Percentiles rank a stretch among this genome's conserved stretches.
Evolutionary conservation across 2,329 filamentous ascomycete genomes (phyloP).

Genomic region (Pestalotiopsis sp.): DNA sequence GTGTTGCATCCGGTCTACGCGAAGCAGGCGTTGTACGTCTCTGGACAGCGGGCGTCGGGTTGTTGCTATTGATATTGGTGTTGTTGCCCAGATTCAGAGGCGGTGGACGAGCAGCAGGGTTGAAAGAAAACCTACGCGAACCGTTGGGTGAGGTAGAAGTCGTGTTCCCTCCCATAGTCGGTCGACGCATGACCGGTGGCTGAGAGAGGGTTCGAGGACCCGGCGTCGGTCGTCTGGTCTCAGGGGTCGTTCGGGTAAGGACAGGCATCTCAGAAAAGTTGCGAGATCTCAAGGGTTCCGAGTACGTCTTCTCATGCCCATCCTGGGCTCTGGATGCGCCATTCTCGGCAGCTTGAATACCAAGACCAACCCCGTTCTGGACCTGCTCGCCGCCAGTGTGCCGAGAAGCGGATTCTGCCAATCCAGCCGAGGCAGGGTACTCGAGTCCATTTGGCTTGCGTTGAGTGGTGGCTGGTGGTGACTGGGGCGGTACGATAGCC

Average conservation of each 20-base stretch:
- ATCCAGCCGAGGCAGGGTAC: conserved; percentile 37
- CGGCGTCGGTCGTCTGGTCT: conserved; percentile 33
- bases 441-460: conserved; percentile 33
- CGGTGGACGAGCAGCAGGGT: conserved; percentile 42
- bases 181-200: conserved; percentile 46
- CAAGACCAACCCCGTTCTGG: conserved; percentile 15
- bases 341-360: conserved; percentile 27
- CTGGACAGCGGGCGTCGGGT: neutral
- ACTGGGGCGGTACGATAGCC: conserved; percentile 37
- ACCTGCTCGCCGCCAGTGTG: conserved; percentile 34
- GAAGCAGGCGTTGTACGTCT: conserved; percentile 11
- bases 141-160: conserved; percentile 30
- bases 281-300: conserved; percentile 7
- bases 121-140: conserved; percentile 51
- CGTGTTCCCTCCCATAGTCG: conserved; percentile 27
- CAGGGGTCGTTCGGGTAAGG: conserved; percentile 23
- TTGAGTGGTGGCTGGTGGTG: conserved; percentile 5
- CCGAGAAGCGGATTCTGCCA: conserved; percentile 33
- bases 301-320: conserved; percentile 16
- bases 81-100: conserved; percentile 43
- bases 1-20: conserved; percentile 17
- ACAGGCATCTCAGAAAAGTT: conserved; percentile 11
- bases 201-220: conserved; percentile 51
- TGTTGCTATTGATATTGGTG: conserved; percentile 14
- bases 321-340: conserved; percentile 25